Percentiles rank a stretch among this genome's conserved stretches.
Evolutionary conservation across 306 rosid genomes (phyloP).

Genomic region (Abrus pulchellus): DNA sequence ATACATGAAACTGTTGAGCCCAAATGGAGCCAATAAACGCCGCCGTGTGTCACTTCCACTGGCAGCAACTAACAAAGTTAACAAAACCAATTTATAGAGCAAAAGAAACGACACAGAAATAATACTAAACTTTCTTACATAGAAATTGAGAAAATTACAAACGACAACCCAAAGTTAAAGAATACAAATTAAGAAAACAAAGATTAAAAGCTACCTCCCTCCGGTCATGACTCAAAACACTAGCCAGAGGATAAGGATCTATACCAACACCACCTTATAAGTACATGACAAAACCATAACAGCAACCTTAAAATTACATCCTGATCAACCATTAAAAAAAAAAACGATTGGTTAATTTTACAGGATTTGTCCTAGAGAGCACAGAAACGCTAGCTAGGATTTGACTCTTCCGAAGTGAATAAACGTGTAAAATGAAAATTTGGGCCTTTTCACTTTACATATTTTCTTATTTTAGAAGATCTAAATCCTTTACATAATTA

Average conservation of each 20-base stretch:
- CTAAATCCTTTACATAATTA: too few relatives aligned
- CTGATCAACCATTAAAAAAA: conserved; percentile 35
- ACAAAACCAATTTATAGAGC: background rate
- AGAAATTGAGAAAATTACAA: conserved; percentile 21
- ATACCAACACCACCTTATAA: background rate
- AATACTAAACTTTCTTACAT: background rate
- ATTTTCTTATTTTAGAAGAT: too few relatives aligned
- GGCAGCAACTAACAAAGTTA: too few relatives aligned
- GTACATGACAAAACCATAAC: background rate
- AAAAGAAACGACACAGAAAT: background rate
- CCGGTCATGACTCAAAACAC: conserved; percentile 45
- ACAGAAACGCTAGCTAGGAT: too few relatives aligned
- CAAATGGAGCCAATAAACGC: too few relatives aligned
- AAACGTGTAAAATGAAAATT: too few relatives aligned
- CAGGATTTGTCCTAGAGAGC: background rate
- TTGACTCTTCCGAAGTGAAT: too few relatives aligned
- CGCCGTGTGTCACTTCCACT: too few relatives aligned
- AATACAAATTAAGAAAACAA: background rate
- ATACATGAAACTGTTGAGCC: too few relatives aligned
- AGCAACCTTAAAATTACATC: background rate
- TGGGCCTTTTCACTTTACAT: too few relatives aligned
- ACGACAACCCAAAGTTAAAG: background rate
- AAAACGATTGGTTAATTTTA: conserved; percentile 32
- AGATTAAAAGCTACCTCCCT: background rate
- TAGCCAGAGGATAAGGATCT: background rate